Evolutionary conservation across 331 rosid species (phyloP).

Genomic region (Malus hybrid): DNA sequence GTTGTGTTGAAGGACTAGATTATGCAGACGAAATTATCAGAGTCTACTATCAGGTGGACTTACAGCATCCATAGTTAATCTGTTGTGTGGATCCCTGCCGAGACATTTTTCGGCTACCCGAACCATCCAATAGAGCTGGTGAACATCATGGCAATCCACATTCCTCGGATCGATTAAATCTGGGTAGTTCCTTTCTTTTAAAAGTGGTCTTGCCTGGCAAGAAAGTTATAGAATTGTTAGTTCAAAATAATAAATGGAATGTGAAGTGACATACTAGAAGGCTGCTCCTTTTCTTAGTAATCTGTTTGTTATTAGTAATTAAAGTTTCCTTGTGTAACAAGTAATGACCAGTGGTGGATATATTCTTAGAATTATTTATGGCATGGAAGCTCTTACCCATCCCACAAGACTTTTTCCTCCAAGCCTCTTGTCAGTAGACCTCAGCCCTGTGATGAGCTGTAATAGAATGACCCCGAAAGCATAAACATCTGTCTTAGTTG

Average conservation of each 20-base stretch:
- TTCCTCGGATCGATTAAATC: constrained; percentile 57
- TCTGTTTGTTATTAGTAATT: neutral
- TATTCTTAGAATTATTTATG: neutral
- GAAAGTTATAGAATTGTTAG: too few relatives aligned
- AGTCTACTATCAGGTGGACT: neutral
- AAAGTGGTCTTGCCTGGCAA: constrained; percentile 70
- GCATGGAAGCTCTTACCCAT: constrained; percentile 50
- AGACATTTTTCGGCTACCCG: constrained; percentile 64
- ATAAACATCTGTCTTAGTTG: constrained; percentile 73
- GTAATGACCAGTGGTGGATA: neutral
- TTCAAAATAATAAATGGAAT: neutral
- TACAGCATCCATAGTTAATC: constrained; percentile 53
- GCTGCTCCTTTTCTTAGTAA: neutral
- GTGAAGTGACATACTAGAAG: neutral
- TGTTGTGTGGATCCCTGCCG: constrained; percentile 44
- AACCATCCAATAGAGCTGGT: constrained; percentile 70
- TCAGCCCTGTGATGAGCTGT: constrained; percentile 72
- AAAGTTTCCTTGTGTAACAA: neutral
- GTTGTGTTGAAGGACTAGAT: neutral
- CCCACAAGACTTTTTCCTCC: constrained; percentile 58
- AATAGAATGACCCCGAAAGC: constrained; percentile 76
- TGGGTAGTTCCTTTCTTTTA: constrained; percentile 71
- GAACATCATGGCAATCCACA: constrained; percentile 51
- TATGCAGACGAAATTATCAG: neutral
- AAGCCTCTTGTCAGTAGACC: constrained; percentile 54